Base-by-base conservation (phyloP, 2,329 filamentous ascomycete species). In the Colletotrichum cereale region DNA sequence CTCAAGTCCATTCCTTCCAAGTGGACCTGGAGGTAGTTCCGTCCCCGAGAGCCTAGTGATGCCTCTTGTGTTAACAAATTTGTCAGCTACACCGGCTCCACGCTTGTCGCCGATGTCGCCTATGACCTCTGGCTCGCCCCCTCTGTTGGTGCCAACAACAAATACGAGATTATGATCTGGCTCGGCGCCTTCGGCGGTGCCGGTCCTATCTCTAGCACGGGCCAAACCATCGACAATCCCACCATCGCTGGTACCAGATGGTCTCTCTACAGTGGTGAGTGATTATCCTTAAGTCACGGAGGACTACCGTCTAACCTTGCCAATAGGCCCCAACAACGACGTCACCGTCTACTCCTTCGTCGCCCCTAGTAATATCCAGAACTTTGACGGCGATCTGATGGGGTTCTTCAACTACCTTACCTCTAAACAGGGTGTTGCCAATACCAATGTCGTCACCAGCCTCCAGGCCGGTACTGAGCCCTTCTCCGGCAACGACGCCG, bases 341-440 rank as follows among this genome's bases (percentile, higher is more conserved):
- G 90, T 84, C 77, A 87, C 84, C 12, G 89, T 92, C 24, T 91
- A 86, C 81, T 88, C 85, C 76, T 92, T 80, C 65, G 76, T 80
- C 53, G 78, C 76, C 38, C 62, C 74, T 11, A 82, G 78, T 42
- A 76, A 84, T 18, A 79, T 86, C 38, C 84, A 80, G 34, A 83
- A 71, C 78, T 91, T 89, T 80, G 84, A 79, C 55, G 88, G 85
- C 44, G 87, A 91, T 76, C 74, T 91, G 74, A 83, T 82, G 75
- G 79, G 83, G 7, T 91, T 91, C 81, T 80, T 89, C 74, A 82
- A 79, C 26, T 90, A 90, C 77, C 79, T 91, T 38, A 81, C 80
- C 34, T 71, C 74, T 24, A 83, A 80, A 73, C 80, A 89, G 74
- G 84, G 84, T 1, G 80, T 88, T 57, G 78, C 83, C 5, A 77